Evolutionary conservation across 2,329 filamentous ascomycete species (phyloP), one percentile per base, ranked within the genome.

Genomic region (Beauveria brongniartii): DNA sequence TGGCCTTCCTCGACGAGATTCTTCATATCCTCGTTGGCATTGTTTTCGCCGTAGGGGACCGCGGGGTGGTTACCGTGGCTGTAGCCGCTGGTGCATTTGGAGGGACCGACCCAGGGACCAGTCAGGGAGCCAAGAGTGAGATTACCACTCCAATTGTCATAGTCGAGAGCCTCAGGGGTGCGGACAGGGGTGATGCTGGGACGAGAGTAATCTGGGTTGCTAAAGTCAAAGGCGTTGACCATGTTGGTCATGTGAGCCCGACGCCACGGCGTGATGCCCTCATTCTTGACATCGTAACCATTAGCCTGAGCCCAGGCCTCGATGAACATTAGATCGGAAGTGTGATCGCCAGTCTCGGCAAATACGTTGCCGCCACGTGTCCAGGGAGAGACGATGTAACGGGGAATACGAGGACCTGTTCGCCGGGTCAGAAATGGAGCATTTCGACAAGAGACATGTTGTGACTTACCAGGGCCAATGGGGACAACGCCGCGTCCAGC

Each of bases 341-440:
- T 80, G 67, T 82, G 80, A 63, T 82, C 80, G 6, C 76, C 75
- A 28, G 77, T 76, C 68, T 82, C 80, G 7, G 78, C 80, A 64
- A 82, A 82, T 3, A 82, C 78, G 28, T 80, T 73, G 16, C 76
- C 77, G 28, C 80, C 80, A 8, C 80, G 77, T 1, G 80, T 82
- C 75, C 78, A 82, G 0, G 80, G 80, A 1, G 80, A 82, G 56
- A 82, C 72, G 66, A 82, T 80, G 64, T 78, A 78, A 64, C 82
- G 78, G 0, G 80, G 80, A 4, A 80, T 70, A 16, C 80, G 78
- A 65, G 79, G 76, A 22, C 70, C 70, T 69, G 26, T 18, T 18
- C 4, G 24, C 5, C 20, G 16, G 7, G 40, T 57, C n/a, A 61
- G 51, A 12, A 37, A 10, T n/a, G 2, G 18, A 16, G 14, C 12